A percentile compares a stretch with the other conserved stretches of the same genome.
These are phyloP conservation scores for Pseudogymnoascus destructans DNA, from an alignment of 2,329 filamentous ascomycete species.

Conservation along the genomic window DNA sequence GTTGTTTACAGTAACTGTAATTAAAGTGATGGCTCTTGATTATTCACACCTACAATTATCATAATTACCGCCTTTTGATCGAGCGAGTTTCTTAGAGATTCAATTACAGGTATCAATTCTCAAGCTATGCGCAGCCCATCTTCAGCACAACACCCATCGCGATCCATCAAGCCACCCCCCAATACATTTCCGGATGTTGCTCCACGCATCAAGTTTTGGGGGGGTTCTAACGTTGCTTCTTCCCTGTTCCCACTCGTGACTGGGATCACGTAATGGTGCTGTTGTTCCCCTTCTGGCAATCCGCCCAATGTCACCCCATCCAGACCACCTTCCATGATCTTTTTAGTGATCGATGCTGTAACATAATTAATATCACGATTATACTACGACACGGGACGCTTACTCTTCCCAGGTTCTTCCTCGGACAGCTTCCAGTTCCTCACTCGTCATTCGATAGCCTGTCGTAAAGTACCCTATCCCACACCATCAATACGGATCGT, in stretches of 20 bases:
- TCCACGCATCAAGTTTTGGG: neutral
- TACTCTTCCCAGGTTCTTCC: constrained; percentile 85
- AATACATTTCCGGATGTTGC: neutral
- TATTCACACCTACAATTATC: neutral
- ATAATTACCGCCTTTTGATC: neutral
- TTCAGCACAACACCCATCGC: neutral
- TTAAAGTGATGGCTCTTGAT: neutral
- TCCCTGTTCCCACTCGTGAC: constrained; percentile 6
- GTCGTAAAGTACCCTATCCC: constrained; percentile 61
- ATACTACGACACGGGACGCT: constrained; percentile 23
- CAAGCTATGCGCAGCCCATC: neutral
- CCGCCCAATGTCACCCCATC: neutral
- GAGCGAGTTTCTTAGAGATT: neutral
- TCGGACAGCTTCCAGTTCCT: constrained; percentile 74
- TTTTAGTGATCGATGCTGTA: constrained; percentile 25
- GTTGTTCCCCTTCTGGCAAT: constrained; percentile 4
- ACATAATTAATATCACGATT: constrained; percentile 17
- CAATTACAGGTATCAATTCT: neutral
- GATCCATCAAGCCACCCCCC: neutral
- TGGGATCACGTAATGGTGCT: constrained; percentile 8
- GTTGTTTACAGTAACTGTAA: constrained; percentile 1
- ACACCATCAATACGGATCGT: constrained; percentile 20
- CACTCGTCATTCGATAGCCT: constrained; percentile 76
- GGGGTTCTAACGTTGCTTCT: neutral
- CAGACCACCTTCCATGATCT: constrained; percentile 2